Evolutionary conservation across 345 rosid species (phyloP), one percentile per base, ranked within the genome.

Genomic region (Turritis glabra): DNA sequence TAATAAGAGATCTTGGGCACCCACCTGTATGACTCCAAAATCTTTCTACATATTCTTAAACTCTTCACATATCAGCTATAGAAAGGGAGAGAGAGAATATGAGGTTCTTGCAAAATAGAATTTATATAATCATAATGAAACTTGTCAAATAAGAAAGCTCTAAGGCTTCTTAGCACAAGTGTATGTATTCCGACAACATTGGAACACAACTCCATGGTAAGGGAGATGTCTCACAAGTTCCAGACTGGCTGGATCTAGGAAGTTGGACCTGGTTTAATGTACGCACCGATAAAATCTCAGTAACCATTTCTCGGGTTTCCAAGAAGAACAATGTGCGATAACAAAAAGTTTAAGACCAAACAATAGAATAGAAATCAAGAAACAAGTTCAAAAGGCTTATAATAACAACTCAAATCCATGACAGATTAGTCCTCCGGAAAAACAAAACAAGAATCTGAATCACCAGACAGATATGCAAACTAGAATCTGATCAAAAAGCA

Each of bases 231-330:
- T 47, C 67, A 47, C 18, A 55, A 47, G 72, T 33, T 74, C 30
- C 64, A 35, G 10, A 56, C 14, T 10, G 40, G 40, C 6, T 55
- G 58, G 22, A 55, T 21, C 14, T 66, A 4, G 47, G 47, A 67
- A 57, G 41, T 65, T 48, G 73, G 52, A 66, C 35, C n/a, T 37
- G 30, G 68, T 67, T 43, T 37, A 65, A 57, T 83, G 30, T 83
- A 56, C 74, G 86, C 85, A 85, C 77, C 59, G 53, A 79, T 83
- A 81, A 81, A 82, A 81, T 83, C 88, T 70, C 67, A 37, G 64
- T 55, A 73, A 78, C 75, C 76, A 75, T 46, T 8, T 25, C 47
- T 75, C 26, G 7, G 53, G 80, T 73, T 76, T 41, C 77, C 76
- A 75, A 78, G 85, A 83, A 85, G 84, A 80, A 77, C 82, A 53